Conservation (phyloP, 805 yeast genomes). For the Saccharomycopsis schoenii region DNA sequence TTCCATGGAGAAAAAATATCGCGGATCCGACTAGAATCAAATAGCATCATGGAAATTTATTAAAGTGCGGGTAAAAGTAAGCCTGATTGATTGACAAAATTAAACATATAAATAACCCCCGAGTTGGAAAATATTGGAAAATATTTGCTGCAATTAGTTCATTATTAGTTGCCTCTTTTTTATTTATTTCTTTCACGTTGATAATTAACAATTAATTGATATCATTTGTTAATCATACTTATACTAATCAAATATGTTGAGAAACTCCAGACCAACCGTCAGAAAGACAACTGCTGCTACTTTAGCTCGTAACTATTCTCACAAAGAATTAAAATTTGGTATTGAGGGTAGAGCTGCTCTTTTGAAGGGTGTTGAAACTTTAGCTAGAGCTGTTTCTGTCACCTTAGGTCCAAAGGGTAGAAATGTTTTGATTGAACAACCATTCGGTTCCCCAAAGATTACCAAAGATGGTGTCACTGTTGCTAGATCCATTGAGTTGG, state of each 20-base stretch:
- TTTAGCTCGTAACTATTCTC: conserved; percentile 29
- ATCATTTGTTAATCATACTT: no score
- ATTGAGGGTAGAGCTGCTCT: conserved; percentile 96
- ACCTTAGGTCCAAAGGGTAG: conserved; percentile 98
- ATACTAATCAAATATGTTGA: conserved; percentile 13
- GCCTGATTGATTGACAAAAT: not conserved
- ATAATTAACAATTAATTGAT: no score
- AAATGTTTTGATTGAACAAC: conserved; percentile 92
- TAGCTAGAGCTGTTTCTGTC: conserved; percentile 94
- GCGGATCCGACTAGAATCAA: not conserved
- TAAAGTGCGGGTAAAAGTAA: not conserved
- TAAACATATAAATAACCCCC: not conserved
- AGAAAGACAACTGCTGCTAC: conserved; percentile 3
- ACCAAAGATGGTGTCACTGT: conserved; percentile 99
- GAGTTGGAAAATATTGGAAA: not conserved
- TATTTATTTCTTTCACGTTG: no score
- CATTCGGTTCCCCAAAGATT: conserved; percentile 94
- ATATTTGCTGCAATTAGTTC: not conserved
- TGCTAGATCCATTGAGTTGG: conserved; percentile 71
- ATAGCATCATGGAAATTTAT: not conserved
- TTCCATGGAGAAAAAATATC: not conserved
- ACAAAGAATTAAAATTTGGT: conserved; percentile 93
- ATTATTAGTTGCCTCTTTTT: no score
- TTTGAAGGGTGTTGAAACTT: conserved; percentile 84
- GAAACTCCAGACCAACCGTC: conserved; percentile 17